Evolutionary conservation across 116 monocot species (phyloP).

Genomic region (Dioscorea cayenensis): DNA sequence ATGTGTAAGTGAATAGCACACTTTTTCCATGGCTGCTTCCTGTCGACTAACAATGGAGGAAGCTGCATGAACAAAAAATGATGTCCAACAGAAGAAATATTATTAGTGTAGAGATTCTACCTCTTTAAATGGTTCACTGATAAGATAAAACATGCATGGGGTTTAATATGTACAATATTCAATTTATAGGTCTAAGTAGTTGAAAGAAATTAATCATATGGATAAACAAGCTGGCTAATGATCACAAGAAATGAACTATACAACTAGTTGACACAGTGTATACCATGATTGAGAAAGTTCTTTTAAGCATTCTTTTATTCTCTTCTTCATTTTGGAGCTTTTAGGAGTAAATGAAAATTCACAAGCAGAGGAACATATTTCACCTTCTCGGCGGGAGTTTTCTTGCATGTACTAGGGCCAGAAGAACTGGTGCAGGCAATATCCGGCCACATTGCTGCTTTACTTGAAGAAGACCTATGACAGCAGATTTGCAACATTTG

Average conservation of each 20-base stretch:
- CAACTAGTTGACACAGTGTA: no score
- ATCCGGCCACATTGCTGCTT: slow-evolving; percentile 5
- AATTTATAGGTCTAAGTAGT: no score
- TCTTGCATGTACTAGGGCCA: background rate
- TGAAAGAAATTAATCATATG: no score
- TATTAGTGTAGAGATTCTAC: background rate
- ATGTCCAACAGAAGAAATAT: background rate
- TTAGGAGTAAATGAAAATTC: background rate
- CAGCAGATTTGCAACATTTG: slow-evolving; percentile 1
- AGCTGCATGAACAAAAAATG: background rate
- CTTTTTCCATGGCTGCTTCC: slow-evolving; percentile 17
- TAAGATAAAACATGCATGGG: background rate
- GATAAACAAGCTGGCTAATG: no score
- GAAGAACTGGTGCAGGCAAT: background rate
- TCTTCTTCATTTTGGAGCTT: background rate
- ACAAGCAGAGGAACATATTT: background rate
- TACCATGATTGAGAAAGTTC: background rate
- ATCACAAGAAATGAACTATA: no score
- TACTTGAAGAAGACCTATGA: slow-evolving; percentile 21
- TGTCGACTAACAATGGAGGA: slow-evolving; percentile 1
- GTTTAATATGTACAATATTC: no score
- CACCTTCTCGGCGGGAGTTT: background rate
- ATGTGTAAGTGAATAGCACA: slow-evolving; percentile 35
- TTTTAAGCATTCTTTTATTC: background rate
- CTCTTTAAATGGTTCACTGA: background rate